Evolutionary conservation across 164 flowering plant species (phyloP), one percentile per base, ranked within the genome.

Genomic region (Kalanchoe fedtschenkoi): DNA sequence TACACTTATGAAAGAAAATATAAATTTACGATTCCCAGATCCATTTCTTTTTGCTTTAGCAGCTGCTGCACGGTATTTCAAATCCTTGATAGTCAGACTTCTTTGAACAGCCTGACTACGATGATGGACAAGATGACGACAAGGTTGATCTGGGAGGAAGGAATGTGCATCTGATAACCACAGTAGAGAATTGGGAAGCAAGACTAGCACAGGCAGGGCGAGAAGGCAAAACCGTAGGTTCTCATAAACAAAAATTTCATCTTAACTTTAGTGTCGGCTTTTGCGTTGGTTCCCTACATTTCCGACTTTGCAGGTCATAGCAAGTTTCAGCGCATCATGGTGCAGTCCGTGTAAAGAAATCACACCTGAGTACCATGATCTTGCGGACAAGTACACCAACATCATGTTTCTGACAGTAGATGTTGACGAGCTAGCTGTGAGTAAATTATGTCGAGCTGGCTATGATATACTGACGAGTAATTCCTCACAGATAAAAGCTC

Each of bases 281-380:
- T n/a, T n/a, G n/a, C n/a, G n/a, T n/a, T n/a, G n/a, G n/a, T n/a
- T n/a, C n/a, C n/a, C n/a, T n/a, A n/a, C n/a, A 51, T 21, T 1
- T 24, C 30, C 39, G 57, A n/a, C 68, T 28, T n/a, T 66, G 71
- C 90, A 91, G 97, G 81, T 87, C 44, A 66, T 91, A 24, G 91
- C 80, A 34, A 91, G 89, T 60, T 91, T 91, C 69, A 88, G 88
- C 68, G 90, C 97, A 58, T 38, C 81, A 22, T 91, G 96, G 96
- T 88, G 97, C 69, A 79, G 80, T 60, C 97, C 97, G 15, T 89
- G 97, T 68, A 81, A 76, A 76, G 41, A 69, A 70, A 81, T 89
- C 58, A 85, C 83, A 30, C 83, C 84, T 26, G 56, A 66, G 47
- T 89, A 74, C 68, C 24, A 64, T 11, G 92, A 89, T 66, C 81